A percentile compares a stretch with the other conserved stretches of the same genome.
These are phyloP conservation scores for Parastagonospora avenae DNA, from an alignment of 2,329 filamentous ascomycete species.

Conservation along the genomic window DNA sequence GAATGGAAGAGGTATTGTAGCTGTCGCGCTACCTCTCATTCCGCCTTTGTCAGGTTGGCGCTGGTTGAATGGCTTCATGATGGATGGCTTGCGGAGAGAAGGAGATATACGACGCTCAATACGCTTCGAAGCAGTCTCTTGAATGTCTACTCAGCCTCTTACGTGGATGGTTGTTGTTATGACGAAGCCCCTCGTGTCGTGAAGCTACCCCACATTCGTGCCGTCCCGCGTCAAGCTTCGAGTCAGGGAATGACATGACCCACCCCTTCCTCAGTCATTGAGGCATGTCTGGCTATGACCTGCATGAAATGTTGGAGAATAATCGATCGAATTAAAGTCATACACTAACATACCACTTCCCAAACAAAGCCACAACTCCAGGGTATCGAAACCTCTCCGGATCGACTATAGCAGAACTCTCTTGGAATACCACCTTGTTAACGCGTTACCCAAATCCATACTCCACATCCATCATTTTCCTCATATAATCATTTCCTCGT, in stretches of 20 bases:
- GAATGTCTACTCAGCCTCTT: too few species aligned
- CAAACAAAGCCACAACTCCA: background rate
- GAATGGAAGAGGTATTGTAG: conserved; percentile 9
- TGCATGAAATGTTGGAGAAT: too few species aligned
- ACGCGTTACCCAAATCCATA: background rate
- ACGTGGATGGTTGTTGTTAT: too few species aligned
- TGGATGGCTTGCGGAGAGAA: background rate
- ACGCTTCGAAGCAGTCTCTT: too few species aligned
- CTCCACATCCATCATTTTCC: background rate
- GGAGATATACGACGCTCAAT: too few species aligned
- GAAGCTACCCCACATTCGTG: too few species aligned
- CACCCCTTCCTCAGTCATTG: background rate
- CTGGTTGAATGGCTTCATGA: background rate
- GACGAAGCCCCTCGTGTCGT: too few species aligned
- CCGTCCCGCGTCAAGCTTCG: too few species aligned
- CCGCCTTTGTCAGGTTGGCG: conserved; percentile 14
- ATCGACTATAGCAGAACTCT: background rate
- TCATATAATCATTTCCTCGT: background rate
- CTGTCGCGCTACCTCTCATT: conserved; percentile 13
- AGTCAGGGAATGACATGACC: too few species aligned
- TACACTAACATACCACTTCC: background rate
- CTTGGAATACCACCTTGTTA: background rate
- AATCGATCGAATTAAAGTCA: too few species aligned
- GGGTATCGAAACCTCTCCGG: background rate
- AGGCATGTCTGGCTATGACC: background rate